Evolutionary conservation across 306 rosid genomes (phyloP).

Genomic region (Gleditsia sinensis): DNA sequence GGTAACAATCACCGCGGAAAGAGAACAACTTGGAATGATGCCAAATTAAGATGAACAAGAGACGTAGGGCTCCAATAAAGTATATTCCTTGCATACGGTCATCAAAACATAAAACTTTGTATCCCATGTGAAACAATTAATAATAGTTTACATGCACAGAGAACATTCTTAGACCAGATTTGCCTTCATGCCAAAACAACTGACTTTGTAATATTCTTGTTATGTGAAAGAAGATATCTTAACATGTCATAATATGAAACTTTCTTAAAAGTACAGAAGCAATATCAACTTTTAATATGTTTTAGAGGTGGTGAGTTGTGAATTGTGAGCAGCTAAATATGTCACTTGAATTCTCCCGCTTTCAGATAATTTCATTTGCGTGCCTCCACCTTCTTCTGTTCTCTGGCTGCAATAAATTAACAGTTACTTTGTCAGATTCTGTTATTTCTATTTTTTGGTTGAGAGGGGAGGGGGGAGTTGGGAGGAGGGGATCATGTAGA

Average conservation of each 20-base stretch:
- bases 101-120: not conserved
- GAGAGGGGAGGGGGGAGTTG: not conserved
- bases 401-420: constrained; percentile 46
- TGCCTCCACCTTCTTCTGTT: constrained; percentile 57
- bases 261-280: not conserved
- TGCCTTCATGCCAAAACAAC: constrained; percentile 11
- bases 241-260: not conserved
- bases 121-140: not conserved
- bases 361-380: constrained; percentile 41
- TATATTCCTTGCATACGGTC: constrained; percentile 26
- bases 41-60: constrained; percentile 13
- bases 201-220: not conserved
- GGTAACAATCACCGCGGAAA: not conserved
- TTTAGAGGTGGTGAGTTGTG: not conserved
- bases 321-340: not conserved
- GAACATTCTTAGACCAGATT: not conserved
- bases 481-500: not conserved
- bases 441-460: not conserved
- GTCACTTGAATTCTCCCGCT: not conserved
- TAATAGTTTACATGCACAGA: not conserved
- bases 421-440: not conserved
- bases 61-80: not conserved
- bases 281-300: not conserved
- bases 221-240: not conserved
- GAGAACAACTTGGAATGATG: not conserved